Percentiles rank a stretch among this genome's conserved stretches.
phyloP scores from a whole-genome alignment of 495 filamentous ascomycete genomes.

The Podospora fimiseda region DNA sequence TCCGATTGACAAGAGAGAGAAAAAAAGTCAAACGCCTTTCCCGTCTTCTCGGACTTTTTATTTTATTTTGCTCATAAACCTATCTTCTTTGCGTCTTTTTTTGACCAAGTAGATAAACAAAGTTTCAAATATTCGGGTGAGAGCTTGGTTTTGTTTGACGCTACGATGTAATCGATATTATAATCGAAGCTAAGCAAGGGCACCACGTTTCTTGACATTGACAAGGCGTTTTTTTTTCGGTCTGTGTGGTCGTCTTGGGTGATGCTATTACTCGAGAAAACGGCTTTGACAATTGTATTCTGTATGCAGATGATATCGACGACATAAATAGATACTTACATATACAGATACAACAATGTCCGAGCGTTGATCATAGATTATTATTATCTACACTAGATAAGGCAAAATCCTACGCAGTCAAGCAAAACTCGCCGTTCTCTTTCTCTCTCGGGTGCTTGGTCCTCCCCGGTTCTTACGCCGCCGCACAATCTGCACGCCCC shows the following conservation, averaged over 20 bases:
- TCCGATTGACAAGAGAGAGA: neutral
- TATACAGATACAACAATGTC: conserved; percentile 10
- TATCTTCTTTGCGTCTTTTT: no score
- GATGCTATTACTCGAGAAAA: no score
- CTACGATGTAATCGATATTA: neutral
- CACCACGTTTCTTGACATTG: conserved; percentile 11
- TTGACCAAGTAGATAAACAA: no score
- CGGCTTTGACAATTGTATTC: no score
- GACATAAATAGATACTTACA: conserved; percentile 2
- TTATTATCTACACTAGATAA: no score
- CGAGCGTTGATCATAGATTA: neutral
- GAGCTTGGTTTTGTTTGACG: no score
- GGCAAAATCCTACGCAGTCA: no score
- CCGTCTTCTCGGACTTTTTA: neutral
- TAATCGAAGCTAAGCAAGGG: conserved; percentile 1
- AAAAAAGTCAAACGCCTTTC: neutral
- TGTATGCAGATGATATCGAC: neutral
- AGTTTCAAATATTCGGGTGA: no score
- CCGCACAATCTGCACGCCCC: conserved; percentile 15
- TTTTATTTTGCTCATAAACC: neutral
- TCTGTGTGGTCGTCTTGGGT: neutral
- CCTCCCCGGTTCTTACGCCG: conserved; percentile 3
- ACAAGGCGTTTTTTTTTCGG: neutral
- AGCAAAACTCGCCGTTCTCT: no score
- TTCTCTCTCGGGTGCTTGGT: neutral